These are phyloP conservation scores for Lumnitzera racemosa DNA, from an alignment of 345 rosid species.

Conservation along the genomic window DNA sequence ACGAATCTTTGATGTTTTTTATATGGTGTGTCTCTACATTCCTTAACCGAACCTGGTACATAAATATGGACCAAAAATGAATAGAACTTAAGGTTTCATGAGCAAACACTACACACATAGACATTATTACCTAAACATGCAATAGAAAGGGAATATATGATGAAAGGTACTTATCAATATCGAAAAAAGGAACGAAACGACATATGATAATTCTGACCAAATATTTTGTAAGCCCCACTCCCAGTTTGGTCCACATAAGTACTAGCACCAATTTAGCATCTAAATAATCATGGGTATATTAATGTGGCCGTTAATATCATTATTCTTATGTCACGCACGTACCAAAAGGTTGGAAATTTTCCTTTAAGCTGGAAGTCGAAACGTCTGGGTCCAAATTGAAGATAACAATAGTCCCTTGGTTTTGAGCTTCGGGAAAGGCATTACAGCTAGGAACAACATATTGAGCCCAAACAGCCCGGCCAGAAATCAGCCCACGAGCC, in stretches of 20 bases:
- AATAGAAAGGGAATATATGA: no score
- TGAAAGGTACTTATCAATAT: no score
- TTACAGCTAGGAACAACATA: slow-evolving; percentile 51
- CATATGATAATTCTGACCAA: not conserved
- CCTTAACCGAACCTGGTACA: slow-evolving; percentile 62
- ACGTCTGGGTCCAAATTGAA: slow-evolving; percentile 71
- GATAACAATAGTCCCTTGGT: slow-evolving; percentile 82
- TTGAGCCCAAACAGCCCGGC: slow-evolving; percentile 62
- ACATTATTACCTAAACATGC: no score
- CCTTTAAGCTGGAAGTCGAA: slow-evolving; percentile 44
- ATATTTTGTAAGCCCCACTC: not conserved
- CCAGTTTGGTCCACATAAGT: no score
- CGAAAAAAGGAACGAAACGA: not conserved
- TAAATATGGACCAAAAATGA: not conserved
- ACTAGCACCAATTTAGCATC: no score
- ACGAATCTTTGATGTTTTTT: slow-evolving; percentile 80
- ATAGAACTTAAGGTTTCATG: no score
- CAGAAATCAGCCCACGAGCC: slow-evolving; percentile 49
- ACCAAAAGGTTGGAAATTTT: slow-evolving; percentile 64
- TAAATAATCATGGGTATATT: no score
- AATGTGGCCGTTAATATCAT: not conserved
- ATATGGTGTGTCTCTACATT: slow-evolving; percentile 77
- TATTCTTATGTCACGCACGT: not conserved
- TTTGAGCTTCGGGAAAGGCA: slow-evolving; percentile 56
- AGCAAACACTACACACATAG: no score